These are phyloP conservation scores for Hymenoscyphus fructigenus DNA, from an alignment of 2,329 filamentous ascomycete genomes.

Conservation along the genomic window DNA sequence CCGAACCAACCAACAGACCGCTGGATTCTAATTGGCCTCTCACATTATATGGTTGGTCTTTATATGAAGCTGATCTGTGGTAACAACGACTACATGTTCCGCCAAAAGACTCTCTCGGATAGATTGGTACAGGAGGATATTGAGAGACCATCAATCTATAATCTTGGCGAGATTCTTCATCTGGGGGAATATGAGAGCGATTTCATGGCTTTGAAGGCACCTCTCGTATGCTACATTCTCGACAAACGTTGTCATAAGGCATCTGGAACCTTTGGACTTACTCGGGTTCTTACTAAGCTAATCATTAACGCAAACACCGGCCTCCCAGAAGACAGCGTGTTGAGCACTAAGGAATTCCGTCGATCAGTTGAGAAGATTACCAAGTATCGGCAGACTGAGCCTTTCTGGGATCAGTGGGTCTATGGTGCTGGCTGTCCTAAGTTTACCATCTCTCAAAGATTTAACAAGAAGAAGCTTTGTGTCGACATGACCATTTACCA, in stretches of 20 bases:
- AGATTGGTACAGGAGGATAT: slow-evolving; percentile 78
- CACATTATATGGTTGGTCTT: slow-evolving; percentile 91
- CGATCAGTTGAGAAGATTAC: slow-evolving; percentile 84
- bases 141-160: slow-evolving; percentile 76
- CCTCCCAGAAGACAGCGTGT: slow-evolving; percentile 68
- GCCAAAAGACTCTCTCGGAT: slow-evolving; percentile 83
- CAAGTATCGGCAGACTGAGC: slow-evolving; percentile 74
- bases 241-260: slow-evolving; percentile 89
- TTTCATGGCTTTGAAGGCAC: slow-evolving; percentile 87
- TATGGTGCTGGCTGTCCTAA: slow-evolving; percentile 83
- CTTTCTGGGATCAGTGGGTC: slow-evolving; percentile 94
- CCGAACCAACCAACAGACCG: slow-evolving; percentile 77
- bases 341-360: slow-evolving; percentile 73
- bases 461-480: slow-evolving; percentile 96
- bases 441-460: slow-evolving; percentile 82
- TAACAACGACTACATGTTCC: slow-evolving; percentile 91
- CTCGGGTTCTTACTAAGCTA: slow-evolving; percentile 80
- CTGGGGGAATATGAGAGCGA: slow-evolving; percentile 84
- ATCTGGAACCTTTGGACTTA: slow-evolving; percentile 75
- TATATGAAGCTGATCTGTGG: slow-evolving; percentile 90
- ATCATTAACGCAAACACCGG: slow-evolving; percentile 85
- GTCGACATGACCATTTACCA: slow-evolving; percentile 90
- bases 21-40: slow-evolving; percentile 87
- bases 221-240: slow-evolving; percentile 88
- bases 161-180: slow-evolving; percentile 74